Conservation (phyloP, 2,329 filamentous ascomycete species). For the Epichloe sp. region DNA sequence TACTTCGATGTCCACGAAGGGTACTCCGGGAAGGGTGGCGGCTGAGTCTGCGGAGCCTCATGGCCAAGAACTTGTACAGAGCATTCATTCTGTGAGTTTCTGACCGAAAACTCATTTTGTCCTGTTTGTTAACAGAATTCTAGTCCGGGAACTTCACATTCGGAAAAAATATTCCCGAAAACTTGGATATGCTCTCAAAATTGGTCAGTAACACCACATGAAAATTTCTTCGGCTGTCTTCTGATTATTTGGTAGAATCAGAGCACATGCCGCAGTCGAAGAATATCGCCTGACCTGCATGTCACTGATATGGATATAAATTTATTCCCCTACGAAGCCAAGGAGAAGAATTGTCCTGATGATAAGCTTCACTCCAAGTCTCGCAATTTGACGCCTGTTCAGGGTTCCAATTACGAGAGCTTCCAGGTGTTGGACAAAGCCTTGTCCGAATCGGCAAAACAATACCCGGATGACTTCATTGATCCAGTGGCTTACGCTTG, state of each 20-base stretch:
- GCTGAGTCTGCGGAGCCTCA: background rate
- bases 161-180: background rate
- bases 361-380: background rate
- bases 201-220: background rate
- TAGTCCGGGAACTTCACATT: slow-evolving; percentile 1
- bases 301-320: background rate
- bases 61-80: background rate
- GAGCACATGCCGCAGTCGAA: background rate
- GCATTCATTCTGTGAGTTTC: background rate
- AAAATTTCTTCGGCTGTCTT: background rate
- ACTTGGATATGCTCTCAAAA: background rate
- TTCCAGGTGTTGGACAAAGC: slow-evolving; percentile 2
- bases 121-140: background rate
- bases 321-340: background rate
- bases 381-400: background rate
- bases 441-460: slow-evolving; percentile 2
- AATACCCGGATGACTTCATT: background rate
- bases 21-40: background rate
- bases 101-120: background rate
- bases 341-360: background rate
- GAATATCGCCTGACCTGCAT: background rate
- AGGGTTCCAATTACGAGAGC: background rate
- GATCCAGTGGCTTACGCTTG: slow-evolving; percentile 3
- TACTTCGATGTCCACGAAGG: background rate
- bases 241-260: background rate